phyloP scores from a whole-genome alignment of 2,329 filamentous ascomycete species.

The Fusarium keratoplasticum region DNA sequence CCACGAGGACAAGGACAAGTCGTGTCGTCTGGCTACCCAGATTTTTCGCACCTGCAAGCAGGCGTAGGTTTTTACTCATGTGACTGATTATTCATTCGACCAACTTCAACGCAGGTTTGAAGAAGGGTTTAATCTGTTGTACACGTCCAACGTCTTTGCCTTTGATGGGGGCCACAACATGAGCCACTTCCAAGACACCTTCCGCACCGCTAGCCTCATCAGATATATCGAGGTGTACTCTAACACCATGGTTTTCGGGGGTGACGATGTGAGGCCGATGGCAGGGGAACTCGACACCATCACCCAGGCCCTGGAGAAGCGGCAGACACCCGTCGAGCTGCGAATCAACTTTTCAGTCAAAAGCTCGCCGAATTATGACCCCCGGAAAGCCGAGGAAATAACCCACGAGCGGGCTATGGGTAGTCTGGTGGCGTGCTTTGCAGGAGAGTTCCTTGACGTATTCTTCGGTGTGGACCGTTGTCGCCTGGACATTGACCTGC shows the following conservation, averaged over 20 bases:
- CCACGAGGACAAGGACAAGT: background rate
- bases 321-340: background rate
- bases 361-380: background rate
- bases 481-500: background rate
- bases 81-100: background rate
- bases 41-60: conserved; percentile 20
- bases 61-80: background rate
- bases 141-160: conserved; percentile 8
- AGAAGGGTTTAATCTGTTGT: conserved; percentile 12
- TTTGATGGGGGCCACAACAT: background rate
- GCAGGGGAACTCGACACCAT: background rate
- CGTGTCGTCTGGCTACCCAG: background rate
- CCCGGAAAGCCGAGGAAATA: background rate
- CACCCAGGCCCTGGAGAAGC: background rate
- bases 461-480: background rate
- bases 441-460: background rate
- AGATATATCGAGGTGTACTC: background rate
- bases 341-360: background rate
- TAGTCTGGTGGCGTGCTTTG: background rate
- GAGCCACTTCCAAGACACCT: background rate
- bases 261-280: background rate
- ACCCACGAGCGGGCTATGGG: background rate
- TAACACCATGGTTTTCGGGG: background rate
- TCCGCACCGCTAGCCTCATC: background rate
- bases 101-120: conserved; percentile 1